Evolutionary conservation across 2,329 filamentous ascomycete genomes (phyloP), one percentile per base, ranked within the genome.

Genomic region (Microsporum ferrugineum): DNA sequence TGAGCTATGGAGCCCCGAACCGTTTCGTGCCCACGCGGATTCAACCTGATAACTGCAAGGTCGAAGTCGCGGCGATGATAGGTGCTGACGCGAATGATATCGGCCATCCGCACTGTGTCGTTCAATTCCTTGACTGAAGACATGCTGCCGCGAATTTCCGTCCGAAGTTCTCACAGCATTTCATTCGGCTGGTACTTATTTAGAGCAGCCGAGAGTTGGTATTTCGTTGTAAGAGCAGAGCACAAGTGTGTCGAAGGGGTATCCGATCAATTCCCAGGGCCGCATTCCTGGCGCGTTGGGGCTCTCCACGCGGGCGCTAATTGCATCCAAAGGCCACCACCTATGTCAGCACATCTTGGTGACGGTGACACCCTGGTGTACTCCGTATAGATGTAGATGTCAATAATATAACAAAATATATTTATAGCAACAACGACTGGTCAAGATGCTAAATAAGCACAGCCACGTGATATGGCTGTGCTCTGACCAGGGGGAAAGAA

Each of bases 1-100:
- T 60, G 57, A 34, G 31, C 47, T 49, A 62, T 33, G 6, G 57
- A 60, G 38, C 29, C 34, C 29, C 38, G 43, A 27, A 62, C 57
- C 8, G 31, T 2, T 27, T 59, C 45, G 36, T 62, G 61, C 31
- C 29, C 45, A 4, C 39, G 36, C 29, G 61, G 61, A 23, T 57
- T 57, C 36, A 57, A 23, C 29, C 51, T 34, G 34, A 36, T 56
- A 34, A 56, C 51, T 27, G 51, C 51, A 34, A 56, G 51, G 34
- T 36, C 34, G 51, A 36, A 38, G 31, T 56, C 51, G 31, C 31
- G 34, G 34, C 31, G 51, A 38, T 38, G 51, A 36, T 36, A 57
- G 4, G 31, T 38, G 34, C 31, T 7, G 34, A 56, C 51, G 31
- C 51, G 51, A 38, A 38, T 38, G n/a, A 56, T 56, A 12, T 56